Conservation (phyloP, 306 rosid species). For the Bauhinia variegata region DNA sequence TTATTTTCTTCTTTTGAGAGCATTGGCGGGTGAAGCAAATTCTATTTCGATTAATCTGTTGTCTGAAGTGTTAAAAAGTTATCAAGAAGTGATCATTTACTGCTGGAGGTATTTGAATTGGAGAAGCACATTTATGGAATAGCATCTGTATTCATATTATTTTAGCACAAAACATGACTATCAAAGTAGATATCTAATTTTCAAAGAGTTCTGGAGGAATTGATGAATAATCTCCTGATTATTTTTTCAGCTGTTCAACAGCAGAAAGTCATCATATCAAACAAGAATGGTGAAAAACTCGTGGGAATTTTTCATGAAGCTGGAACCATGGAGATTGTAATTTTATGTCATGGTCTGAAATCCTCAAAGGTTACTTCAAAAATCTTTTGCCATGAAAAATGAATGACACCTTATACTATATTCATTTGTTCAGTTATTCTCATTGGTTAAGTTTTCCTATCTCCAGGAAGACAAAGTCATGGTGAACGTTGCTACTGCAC, state of each 20-base stretch:
- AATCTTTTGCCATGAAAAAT: background rate
- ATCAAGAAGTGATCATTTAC: too few relatives aligned
- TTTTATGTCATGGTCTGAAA: constrained; percentile 75
- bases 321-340: constrained; percentile 61
- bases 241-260: constrained; percentile 46
- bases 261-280: constrained; percentile 54
- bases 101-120: constrained; percentile 12
- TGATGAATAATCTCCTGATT: background rate
- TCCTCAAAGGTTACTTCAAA: constrained; percentile 58
- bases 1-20: constrained; percentile 1
- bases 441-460: constrained; percentile 23
- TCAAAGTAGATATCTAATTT: background rate
- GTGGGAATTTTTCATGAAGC: constrained; percentile 78
- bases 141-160: too few relatives aligned
- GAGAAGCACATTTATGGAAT: background rate
- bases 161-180: background rate
- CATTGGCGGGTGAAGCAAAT: background rate
- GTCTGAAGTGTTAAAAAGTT: background rate
- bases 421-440: background rate
- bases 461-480: constrained; percentile 55
- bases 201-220: constrained; percentile 13
- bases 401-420: constrained; percentile 10
- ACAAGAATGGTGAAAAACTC: constrained; percentile 63
- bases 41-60: constrained; percentile 3
- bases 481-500: constrained; percentile 59